These are phyloP conservation scores for Colletotrichum acutatum DNA, from an alignment of 2,329 filamentous ascomycete species.

Conservation along the genomic window DNA sequence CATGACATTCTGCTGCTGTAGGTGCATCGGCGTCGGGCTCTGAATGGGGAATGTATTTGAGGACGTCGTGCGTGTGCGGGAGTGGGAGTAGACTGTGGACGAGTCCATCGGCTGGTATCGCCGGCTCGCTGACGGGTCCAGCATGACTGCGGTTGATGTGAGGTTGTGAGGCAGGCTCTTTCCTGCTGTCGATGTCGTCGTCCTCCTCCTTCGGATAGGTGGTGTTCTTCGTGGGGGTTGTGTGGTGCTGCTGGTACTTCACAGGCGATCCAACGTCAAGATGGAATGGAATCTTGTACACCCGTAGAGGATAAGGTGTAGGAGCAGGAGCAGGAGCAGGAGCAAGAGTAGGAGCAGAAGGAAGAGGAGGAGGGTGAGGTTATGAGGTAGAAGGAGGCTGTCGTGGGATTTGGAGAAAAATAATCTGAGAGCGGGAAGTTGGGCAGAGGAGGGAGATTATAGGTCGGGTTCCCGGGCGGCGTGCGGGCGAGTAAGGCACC, in stretches of 20 bases:
- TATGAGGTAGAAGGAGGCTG: background rate
- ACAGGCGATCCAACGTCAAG: background rate
- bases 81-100: slow-evolving; percentile 60
- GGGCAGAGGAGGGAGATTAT: slow-evolving; percentile 15
- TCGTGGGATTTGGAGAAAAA: background rate
- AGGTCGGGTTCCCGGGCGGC: background rate
- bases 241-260: background rate
- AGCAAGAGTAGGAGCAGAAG: background rate
- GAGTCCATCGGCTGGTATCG: slow-evolving; percentile 38
- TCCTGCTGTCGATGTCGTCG: background rate
- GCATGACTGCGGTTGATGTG: slow-evolving; percentile 16
- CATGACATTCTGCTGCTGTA: slow-evolving; percentile 46
- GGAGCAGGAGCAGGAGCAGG: background rate
- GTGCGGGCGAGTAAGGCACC: background rate
- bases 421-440: background rate
- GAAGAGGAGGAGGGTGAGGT: background rate
- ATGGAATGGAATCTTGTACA: background rate
- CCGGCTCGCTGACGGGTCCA: slow-evolving; percentile 40
- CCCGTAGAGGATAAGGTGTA: background rate
- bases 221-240: background rate
- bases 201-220: background rate
- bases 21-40: slow-evolving; percentile 45
- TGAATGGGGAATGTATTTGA: slow-evolving; percentile 61
- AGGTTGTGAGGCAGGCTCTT: background rate
- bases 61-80: slow-evolving; percentile 66